Evolutionary conservation across 208 protist genomes (phyloP).

Genomic region (Trypanosoma grayi): DNA sequence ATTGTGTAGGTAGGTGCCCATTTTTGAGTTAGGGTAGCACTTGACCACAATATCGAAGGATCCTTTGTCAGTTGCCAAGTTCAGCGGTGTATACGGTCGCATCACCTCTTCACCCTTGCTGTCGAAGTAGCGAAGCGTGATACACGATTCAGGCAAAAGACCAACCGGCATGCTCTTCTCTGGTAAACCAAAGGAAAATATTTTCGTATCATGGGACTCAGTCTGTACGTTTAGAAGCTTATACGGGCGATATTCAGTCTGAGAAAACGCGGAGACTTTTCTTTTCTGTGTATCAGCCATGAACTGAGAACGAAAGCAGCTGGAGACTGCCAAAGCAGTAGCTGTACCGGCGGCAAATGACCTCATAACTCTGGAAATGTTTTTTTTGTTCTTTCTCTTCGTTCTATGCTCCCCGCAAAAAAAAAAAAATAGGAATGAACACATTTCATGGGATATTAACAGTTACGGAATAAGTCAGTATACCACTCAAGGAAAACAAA

Average conservation of each 20-base stretch:
- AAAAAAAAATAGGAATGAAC: constrained; percentile 22
- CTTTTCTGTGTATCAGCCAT: constrained; percentile 26
- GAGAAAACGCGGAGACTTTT: constrained; percentile 46
- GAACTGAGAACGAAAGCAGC: constrained; percentile 31
- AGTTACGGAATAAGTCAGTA: no score
- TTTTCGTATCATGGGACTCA: constrained; percentile 64
- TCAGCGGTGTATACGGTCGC: constrained; percentile 89
- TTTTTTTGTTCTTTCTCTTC: no score
- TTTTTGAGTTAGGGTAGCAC: constrained; percentile 86
- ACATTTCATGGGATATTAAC: no score
- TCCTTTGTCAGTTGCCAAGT: constrained; percentile 62
- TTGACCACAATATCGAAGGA: constrained; percentile 85
- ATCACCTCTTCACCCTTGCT: constrained; percentile 81
- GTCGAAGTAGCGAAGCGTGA: constrained; percentile 76
- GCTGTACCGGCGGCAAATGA: not conserved
- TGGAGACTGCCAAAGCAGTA: no score
- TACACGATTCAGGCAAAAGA: constrained; percentile 74
- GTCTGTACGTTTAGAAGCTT: constrained; percentile 48
- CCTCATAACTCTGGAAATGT: no score
- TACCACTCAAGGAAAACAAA: no score
- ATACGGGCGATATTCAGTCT: constrained; percentile 58
- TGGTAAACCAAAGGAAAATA: constrained; percentile 77
- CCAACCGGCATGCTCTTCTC: constrained; percentile 41
- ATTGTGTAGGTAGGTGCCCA: constrained; percentile 89
- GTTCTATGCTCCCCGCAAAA: not conserved